Base-by-base conservation (phyloP, 2,329 filamentous ascomycete genomes). In the Fusarium camptoceras region DNA sequence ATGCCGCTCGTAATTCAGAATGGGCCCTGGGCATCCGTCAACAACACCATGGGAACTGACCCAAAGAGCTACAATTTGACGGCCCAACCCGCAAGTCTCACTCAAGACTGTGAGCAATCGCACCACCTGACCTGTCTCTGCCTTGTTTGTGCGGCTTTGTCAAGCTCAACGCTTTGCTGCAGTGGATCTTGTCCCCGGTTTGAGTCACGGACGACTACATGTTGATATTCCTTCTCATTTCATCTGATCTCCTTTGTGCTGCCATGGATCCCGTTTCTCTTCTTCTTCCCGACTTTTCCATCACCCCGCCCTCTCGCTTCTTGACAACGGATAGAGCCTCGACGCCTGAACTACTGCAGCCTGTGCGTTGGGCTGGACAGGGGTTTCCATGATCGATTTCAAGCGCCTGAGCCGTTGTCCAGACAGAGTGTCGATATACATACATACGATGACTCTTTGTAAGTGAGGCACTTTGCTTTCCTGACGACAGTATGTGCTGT, bases 71-170 rank as follows among this genome's bases (percentile, higher is more conserved):
- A 42, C 59, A 50, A 47, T 59, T 54, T 56, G 46, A 59, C 67
- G 63, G 68, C 67, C 64, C 64, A 68, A 65, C 59, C 68, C 55
- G 67, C 54, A 57, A 58, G 53, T 61, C 49, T 68, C 48, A 64
- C 66, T 60, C 56, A 59, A 73, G 39, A 55, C 56, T 65, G 60
- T 67, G 63, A 75, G 49, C 59, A 64, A 70, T 70, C 50, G 69
- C 64, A 74, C 71, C 71, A 73, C 64, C 58, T 68, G 62, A 55
- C 60, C 73, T 70, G 64, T 70, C 70, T 59, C 62, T 64, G 61
- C 64, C 72, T 59, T 64, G 60, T 73, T 73, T 57, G 43, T 41
- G 58, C 49, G 62, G 42, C 57, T 55, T 43, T 43, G 64, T 65
- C 39, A 27, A 51, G 46, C 60, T 57, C 54, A 69, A 68, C 54